phyloP scores from a whole-genome alignment of 2,329 filamentous ascomycete genomes.

The Beauveria brongniartii region DNA sequence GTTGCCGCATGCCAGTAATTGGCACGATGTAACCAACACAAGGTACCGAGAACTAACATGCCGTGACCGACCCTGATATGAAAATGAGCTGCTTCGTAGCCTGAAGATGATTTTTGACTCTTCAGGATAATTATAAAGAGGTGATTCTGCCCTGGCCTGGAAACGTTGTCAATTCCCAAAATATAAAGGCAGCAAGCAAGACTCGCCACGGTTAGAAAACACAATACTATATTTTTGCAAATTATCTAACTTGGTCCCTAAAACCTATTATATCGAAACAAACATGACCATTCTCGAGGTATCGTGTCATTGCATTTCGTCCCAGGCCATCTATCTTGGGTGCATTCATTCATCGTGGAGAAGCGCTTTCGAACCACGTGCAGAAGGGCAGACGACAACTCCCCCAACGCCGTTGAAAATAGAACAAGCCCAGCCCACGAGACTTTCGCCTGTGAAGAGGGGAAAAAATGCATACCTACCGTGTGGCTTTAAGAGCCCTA shows the following conservation, averaged over 20 bases:
- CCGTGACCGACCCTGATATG: too few species aligned
- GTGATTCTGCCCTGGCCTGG: too few species aligned
- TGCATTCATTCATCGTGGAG: constrained; percentile 29
- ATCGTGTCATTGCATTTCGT: constrained; percentile 14
- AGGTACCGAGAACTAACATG: too few species aligned
- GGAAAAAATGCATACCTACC: constrained; percentile 39
- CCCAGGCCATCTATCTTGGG: constrained; percentile 20
- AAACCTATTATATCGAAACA: constrained; percentile 9
- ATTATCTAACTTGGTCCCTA: constrained; percentile 9
- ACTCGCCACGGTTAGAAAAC: background rate
- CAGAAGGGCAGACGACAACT: constrained; percentile 30
- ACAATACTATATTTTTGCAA: constrained; percentile 6
- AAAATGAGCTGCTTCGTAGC: too few species aligned
- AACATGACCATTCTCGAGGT: constrained; percentile 7
- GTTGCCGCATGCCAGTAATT: background rate
- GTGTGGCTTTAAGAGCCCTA: constrained; percentile 20
- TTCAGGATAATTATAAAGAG: too few species aligned
- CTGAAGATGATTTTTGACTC: too few species aligned
- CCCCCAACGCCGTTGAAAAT: constrained; percentile 45
- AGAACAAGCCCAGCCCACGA: constrained; percentile 31
- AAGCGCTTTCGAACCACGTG: constrained; percentile 44
- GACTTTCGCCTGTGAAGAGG: constrained; percentile 29
- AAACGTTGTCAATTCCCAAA: too few species aligned
- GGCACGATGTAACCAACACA: background rate
- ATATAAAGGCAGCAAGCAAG: background rate